Conservation (phyloP, 495 filamentous ascomycete genomes). For the Friedmanniomyces simplex region DNA sequence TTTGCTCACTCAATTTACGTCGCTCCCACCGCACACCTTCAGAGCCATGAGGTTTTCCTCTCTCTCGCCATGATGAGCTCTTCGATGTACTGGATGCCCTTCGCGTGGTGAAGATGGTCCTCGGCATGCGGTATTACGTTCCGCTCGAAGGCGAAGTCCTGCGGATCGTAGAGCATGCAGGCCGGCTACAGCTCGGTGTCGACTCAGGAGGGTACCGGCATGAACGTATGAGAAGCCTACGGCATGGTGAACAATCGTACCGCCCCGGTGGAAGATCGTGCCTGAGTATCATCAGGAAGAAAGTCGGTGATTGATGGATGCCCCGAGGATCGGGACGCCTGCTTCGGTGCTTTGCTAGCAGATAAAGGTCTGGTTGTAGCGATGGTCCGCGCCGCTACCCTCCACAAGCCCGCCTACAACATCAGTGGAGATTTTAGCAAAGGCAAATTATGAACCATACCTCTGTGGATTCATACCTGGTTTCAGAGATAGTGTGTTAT, state of each 20-base stretch:
- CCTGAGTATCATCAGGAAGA: slow-evolving; percentile 14
- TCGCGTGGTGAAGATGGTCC: slow-evolving; percentile 37
- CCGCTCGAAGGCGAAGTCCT: slow-evolving; percentile 37
- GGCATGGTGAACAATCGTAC: too few relatives aligned
- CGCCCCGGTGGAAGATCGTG: too few relatives aligned
- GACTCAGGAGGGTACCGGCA: slow-evolving; percentile 30
- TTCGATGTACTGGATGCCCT: slow-evolving; percentile 26
- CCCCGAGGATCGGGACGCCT: slow-evolving; percentile 25
- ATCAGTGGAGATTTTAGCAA: slow-evolving; percentile 11
- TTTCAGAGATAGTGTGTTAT: slow-evolving; percentile 16
- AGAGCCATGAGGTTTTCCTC: not conserved
- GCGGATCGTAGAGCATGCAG: slow-evolving; percentile 12
- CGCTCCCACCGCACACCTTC: not conserved
- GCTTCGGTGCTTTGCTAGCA: slow-evolving; percentile 26
- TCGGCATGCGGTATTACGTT: slow-evolving; percentile 39
- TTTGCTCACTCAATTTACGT: not conserved
- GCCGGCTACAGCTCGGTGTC: slow-evolving; percentile 17
- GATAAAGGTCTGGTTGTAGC: slow-evolving; percentile 46
- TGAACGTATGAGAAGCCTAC: slow-evolving; percentile 48
- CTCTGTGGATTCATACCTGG: slow-evolving; percentile 1
- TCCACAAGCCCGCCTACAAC: slow-evolving; percentile 39
- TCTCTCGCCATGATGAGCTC: not conserved
- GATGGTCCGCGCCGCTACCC: slow-evolving; percentile 26
- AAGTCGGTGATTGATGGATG: slow-evolving; percentile 41
- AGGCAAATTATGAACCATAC: too few relatives aligned